Base-by-base conservation (phyloP, 1,284 basidiomycete genomes). In the Pseudozyma sp. region DNA sequence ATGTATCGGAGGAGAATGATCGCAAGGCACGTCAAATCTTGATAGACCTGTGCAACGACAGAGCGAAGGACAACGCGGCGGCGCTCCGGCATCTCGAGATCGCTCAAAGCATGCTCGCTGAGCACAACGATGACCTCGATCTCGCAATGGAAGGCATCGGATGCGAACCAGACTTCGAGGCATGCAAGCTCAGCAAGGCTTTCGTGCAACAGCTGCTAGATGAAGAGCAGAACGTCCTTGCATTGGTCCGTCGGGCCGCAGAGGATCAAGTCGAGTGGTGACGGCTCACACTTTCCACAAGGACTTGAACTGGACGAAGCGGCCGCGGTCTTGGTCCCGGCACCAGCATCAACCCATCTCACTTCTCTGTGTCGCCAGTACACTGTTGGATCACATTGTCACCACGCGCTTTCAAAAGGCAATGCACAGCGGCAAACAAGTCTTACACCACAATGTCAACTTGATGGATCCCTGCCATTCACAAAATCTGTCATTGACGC, bases 1-100 rank as follows among this genome's bases (percentile, higher is more conserved):
- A 11, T 5, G 69, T 78, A 0, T 63, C 59, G 37, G 56, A 57
- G 4, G 63, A 65, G 19, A 80, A 80, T 33, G 78, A 80, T 43
- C 51, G 14, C 9, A 29, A 14, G 2, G 75, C 69, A 11, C 68
- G 65, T 19, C 5, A 24, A 1, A 29, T 65, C 0, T 42, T 79
- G 11, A 34, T 55, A 0, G 30, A 49, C 0, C 35, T 71, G 3
- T 69, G 68, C 49, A 13, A 58, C 0, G 33, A n/a, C 4, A 40
- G 64, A 7, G n/a, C 43, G 2, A 50, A 30, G 31, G 33, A 60
- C 4, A 53, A 56, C 1, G 47, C 59, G 0, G 13, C 17, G 9
- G 56, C 60, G 5, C 59, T 53, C 5, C 29, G n/a, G 6, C 35
- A 50, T 19, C 42, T 49, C 11, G 33, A 7, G 3, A 49, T 34